phyloP scores from a whole-genome alignment of 2,329 filamentous ascomycete species.

The Pseudocercospora fuligena region DNA sequence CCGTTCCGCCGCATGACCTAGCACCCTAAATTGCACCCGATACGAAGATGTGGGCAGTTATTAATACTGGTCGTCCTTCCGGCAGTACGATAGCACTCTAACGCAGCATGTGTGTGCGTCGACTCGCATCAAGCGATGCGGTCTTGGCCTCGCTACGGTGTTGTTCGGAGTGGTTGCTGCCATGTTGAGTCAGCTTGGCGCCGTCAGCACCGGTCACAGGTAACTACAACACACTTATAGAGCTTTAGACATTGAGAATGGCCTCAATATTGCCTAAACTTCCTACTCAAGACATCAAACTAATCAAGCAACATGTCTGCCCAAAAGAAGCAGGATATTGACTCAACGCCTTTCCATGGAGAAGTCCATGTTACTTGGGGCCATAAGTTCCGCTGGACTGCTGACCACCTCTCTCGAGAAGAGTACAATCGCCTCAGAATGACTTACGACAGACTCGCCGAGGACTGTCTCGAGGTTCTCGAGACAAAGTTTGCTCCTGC shows the following conservation, averaged over 20 bases:
- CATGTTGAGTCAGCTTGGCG: background rate
- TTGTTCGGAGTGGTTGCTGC: background rate
- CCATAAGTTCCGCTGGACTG: slow-evolving; percentile 69
- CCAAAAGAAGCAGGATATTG: background rate
- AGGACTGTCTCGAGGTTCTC: slow-evolving; percentile 43
- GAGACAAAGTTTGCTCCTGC: background rate
- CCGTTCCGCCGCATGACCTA: no score
- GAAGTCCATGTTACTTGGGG: slow-evolving; percentile 54
- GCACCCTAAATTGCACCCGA: no score
- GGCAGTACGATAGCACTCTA: background rate
- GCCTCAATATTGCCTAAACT: background rate
- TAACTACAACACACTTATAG: background rate
- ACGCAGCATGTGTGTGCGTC: background rate
- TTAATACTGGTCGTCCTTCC: background rate
- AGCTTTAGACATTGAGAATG: background rate
- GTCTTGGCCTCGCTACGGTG: no score
- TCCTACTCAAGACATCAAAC: background rate
- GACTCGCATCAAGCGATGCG: background rate
- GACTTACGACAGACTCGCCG: slow-evolving; percentile 68
- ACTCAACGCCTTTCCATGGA: background rate
- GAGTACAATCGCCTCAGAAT: slow-evolving; percentile 63
- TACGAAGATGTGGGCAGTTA: no score
- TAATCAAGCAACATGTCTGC: no score
- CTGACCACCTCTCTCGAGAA: slow-evolving; percentile 62
- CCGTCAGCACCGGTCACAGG: background rate